A percentile compares a stretch with the other conserved stretches of the same genome.
Conservation (phyloP, 768 basidiomycete genomes). For the Galerina marginata region DNA sequence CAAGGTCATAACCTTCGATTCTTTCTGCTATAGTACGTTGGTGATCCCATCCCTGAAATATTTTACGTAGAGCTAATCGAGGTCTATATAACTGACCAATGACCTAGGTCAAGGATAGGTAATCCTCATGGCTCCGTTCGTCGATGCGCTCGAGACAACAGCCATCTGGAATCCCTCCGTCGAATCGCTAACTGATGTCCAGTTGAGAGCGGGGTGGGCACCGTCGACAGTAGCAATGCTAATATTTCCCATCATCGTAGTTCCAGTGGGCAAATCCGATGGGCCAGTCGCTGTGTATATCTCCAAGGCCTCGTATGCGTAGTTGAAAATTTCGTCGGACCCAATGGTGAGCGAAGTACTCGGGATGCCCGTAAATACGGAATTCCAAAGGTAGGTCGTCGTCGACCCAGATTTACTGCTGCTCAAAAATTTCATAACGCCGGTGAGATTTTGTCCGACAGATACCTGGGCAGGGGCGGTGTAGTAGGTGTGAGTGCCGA, state of each 20-base stretch:
- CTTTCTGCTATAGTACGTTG: too few relatives aligned
- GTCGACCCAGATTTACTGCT: constrained; percentile 12
- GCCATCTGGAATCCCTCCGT: constrained; percentile 18
- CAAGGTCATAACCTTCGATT: too few relatives aligned
- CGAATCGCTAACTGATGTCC: constrained; percentile 18
- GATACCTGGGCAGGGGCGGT: constrained; percentile 16
- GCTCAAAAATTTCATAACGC: constrained; percentile 12
- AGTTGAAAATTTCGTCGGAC: constrained; percentile 17
- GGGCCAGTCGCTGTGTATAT: constrained; percentile 14
- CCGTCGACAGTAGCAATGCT: constrained; percentile 11
- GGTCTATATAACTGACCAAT: too few relatives aligned
- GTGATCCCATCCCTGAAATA: too few relatives aligned
- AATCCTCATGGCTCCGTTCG: constrained; percentile 15
- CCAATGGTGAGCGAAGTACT: constrained; percentile 14
- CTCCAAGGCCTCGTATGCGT: constrained; percentile 19
- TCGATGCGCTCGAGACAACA: constrained; percentile 7
- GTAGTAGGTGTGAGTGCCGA: constrained; percentile 15
- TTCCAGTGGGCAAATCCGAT: constrained; percentile 14
- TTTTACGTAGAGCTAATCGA: too few relatives aligned
- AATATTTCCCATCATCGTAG: constrained; percentile 17
- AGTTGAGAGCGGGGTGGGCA: constrained; percentile 15
- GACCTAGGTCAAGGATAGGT: constrained; percentile 10
- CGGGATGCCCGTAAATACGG: constrained; percentile 11
- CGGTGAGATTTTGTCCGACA: constrained; percentile 13
- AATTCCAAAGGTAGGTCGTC: constrained; percentile 13